phyloP scores from a whole-genome alignment of 2,329 filamentous ascomycete genomes.

The Penicillium digitatum region DNA sequence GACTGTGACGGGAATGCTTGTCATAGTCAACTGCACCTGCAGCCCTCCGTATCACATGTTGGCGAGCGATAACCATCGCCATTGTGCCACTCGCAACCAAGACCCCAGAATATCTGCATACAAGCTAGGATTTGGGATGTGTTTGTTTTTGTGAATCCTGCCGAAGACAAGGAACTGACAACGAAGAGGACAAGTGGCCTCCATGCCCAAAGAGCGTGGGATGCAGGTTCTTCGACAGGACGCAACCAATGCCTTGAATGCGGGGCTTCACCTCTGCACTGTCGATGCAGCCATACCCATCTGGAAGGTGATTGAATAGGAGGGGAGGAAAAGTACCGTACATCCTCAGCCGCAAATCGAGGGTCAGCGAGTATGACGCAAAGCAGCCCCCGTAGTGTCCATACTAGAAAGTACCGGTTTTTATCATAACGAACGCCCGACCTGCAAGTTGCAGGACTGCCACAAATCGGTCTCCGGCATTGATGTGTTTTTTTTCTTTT shows the following conservation, averaged over 20 bases:
- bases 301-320: neutral
- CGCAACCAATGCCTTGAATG: neutral
- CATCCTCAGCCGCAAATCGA: conserved; percentile 13
- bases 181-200: neutral
- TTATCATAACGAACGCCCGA: conserved; percentile 1
- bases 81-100: neutral
- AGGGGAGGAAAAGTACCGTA: conserved; percentile 7
- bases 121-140: neutral
- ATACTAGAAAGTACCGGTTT: conserved; percentile 5
- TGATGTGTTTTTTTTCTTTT: conserved; percentile 8
- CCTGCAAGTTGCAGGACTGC: conserved; percentile 1
- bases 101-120: neutral
- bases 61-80: neutral
- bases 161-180: neutral
- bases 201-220: neutral
- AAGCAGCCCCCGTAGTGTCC: conserved; percentile 10
- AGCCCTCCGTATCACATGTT: conserved; percentile 5
- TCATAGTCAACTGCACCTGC: conserved; percentile 18
- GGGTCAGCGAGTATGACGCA: conserved; percentile 14
- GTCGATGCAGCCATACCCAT: neutral
- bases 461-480: neutral
- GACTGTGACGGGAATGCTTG: conserved; percentile 11
- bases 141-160: neutral
- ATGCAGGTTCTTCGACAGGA: neutral
- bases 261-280: neutral